Evolutionary conservation across 1,284 basidiomycete genomes (phyloP).

Genomic region (Singerocomus rubriflavus): DNA sequence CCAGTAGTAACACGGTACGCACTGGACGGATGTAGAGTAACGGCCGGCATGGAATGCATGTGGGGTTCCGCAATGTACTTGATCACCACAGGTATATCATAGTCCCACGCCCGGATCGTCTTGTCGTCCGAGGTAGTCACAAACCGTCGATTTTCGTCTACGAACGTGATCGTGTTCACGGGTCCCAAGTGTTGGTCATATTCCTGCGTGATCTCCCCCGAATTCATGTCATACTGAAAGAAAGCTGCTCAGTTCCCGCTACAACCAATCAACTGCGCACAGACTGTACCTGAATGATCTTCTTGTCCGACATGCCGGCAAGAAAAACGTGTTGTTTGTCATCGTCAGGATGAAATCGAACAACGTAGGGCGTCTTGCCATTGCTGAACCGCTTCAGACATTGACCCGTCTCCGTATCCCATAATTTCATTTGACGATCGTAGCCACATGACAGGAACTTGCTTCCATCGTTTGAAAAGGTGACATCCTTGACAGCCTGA

Average conservation of each 20-base stretch:
- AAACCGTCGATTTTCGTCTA: conserved; percentile 95
- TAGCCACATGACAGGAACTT: conserved; percentile 92
- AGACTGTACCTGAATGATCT: conserved; percentile 85
- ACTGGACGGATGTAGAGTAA: conserved; percentile 93
- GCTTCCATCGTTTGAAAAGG: conserved; percentile 90
- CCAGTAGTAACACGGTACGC: conserved; percentile 35
- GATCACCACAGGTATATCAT: conserved; percentile 97
- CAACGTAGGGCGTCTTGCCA: conserved; percentile 93
- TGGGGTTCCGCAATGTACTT: conserved; percentile 99
- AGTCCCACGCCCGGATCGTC: conserved; percentile 98
- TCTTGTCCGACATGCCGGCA: conserved; percentile 99
- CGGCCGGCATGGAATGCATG: conserved; percentile 99
- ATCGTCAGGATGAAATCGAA: conserved; percentile 93
- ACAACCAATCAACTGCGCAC: neutral
- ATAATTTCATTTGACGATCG: conserved; percentile 96
- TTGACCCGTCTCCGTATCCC: conserved; percentile 99
- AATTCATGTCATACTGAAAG: conserved; percentile 86
- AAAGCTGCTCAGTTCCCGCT: conserved; percentile 8
- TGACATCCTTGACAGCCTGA: conserved; percentile 94
- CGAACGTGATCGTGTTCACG: conserved; percentile 98
- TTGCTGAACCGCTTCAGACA: conserved; percentile 95
- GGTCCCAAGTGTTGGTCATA: conserved; percentile 98
- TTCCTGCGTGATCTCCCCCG: conserved; percentile 93
- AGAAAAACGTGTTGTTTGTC: conserved; percentile 97
- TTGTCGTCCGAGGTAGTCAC: conserved; percentile 99